phyloP scores from a whole-genome alignment of 305 asterid genomes.

The Solanum hybrid region DNA sequence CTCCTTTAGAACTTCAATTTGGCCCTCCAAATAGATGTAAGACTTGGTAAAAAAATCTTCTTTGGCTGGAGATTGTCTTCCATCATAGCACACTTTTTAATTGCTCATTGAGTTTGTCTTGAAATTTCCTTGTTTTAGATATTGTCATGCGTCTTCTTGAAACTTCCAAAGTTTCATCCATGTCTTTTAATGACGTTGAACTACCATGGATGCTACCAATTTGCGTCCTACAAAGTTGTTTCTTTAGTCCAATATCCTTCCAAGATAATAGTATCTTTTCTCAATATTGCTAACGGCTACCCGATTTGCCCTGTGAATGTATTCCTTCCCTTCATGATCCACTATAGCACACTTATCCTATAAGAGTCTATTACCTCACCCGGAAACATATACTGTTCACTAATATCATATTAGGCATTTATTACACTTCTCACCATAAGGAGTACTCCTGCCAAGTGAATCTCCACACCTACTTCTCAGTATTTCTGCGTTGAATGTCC shows the following conservation, averaged over 20 bases:
- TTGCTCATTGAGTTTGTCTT: background rate
- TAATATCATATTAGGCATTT: background rate
- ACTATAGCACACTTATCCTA: background rate
- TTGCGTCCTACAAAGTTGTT: background rate
- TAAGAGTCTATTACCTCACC: background rate
- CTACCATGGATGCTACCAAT: background rate
- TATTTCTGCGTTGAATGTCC: background rate
- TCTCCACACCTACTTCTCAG: background rate
- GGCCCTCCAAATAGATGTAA: background rate
- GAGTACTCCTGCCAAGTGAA: background rate
- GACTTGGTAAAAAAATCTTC: background rate
- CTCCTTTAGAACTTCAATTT: background rate
- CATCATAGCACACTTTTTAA: background rate
- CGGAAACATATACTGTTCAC: background rate
- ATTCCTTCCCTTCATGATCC: background rate
- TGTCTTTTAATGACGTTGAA: background rate
- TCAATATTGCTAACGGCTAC: background rate
- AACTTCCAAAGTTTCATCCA: background rate
- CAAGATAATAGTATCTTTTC: background rate
- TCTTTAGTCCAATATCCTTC: background rate
- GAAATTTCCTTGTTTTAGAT: background rate
- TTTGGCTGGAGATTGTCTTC: background rate
- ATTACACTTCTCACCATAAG: background rate
- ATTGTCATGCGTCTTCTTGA: background rate
- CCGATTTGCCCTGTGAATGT: background rate